Base-by-base conservation (phyloP, 805 yeast species). In the Ogataea wickerhamii region DNA sequence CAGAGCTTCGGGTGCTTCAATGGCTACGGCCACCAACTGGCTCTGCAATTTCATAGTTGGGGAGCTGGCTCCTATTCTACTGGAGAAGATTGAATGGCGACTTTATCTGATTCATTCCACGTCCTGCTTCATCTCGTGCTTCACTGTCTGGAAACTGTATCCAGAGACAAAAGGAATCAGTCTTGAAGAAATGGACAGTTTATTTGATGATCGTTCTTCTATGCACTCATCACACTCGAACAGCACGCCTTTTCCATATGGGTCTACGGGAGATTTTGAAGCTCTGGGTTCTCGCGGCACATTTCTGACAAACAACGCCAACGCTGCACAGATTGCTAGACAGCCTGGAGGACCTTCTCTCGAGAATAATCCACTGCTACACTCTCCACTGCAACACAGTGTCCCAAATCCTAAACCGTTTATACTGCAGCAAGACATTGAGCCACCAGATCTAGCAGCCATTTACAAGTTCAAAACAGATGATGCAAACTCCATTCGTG, bases 11-110 rank as follows among this genome's bases (percentile, higher is more conserved):
- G 95, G 96, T 41, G 94, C 95, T 0, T 86, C 95, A 2, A 66
- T 87, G 45, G 82, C 95, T 0, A 88, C 96, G 1, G 95, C 96
- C 2, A 76, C 95, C 4, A 89, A 88, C 59, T 88, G 97, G 97
- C 73, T 86, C 5, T 88, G 87, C 67, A 88, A 88, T 63, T 89
- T 87, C 68, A 64, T 89, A 24, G 96, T 88, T 19, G 96, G 97
- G 10, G 93, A 86, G 61, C 75, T 84, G 76, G 86, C 95, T 0
- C 97, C 97, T 2, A 75, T 87, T 18, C 70, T 88, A 40, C 81
- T 87, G 53, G 95, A 82, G 50, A 38, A 63, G 5, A 84, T 88
- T 51, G 70, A 74, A 21, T 89, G 95, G 95, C 70, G 80, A 42
- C 70, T 93, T 37, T 88, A 89, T 59, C 63, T 89, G 48, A 73